These are phyloP conservation scores for Aspergillus caelatus DNA, from an alignment of 2,329 filamentous ascomycete species.

Conservation along the genomic window DNA sequence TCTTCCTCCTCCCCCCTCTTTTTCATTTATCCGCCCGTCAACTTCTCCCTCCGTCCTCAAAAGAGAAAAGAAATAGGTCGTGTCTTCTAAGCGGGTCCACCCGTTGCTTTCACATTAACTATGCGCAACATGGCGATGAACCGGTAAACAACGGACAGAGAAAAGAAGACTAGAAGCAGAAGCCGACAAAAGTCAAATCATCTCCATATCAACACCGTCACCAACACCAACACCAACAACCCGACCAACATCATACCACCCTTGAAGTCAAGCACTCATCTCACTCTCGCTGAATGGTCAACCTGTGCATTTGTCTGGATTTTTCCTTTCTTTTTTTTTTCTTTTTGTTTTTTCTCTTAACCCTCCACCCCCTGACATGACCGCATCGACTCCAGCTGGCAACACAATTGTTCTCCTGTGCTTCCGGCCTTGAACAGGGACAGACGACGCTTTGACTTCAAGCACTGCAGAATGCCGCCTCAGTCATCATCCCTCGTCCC, in stretches of 20 bases:
- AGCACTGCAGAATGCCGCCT: slow-evolving; percentile 19
- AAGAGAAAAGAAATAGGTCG: background rate
- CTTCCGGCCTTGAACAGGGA: slow-evolving; percentile 17
- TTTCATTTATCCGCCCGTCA: background rate
- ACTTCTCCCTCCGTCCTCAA: background rate
- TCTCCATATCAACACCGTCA: background rate
- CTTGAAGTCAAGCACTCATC: background rate
- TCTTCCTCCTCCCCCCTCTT: background rate
- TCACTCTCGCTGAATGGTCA: background rate
- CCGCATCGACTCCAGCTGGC: slow-evolving; percentile 19
- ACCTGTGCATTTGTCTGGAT: background rate
- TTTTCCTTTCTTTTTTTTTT: background rate
- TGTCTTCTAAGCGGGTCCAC: background rate
- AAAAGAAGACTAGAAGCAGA: background rate
- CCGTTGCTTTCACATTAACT: background rate
- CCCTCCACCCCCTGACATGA: slow-evolving; percentile 25
- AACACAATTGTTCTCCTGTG: slow-evolving; percentile 23
- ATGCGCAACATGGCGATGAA: slow-evolving; percentile 1
- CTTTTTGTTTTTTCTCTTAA: slow-evolving; percentile 5
- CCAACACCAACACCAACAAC: background rate
- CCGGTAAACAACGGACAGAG: background rate
- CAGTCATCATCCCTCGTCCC: slow-evolving; percentile 13
- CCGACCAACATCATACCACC: background rate
- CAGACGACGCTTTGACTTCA: slow-evolving; percentile 14
- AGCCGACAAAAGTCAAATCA: background rate